phyloP scores from a whole-genome alignment of 2,329 filamentous ascomycete genomes.

The Xylariaceae sp. region DNA sequence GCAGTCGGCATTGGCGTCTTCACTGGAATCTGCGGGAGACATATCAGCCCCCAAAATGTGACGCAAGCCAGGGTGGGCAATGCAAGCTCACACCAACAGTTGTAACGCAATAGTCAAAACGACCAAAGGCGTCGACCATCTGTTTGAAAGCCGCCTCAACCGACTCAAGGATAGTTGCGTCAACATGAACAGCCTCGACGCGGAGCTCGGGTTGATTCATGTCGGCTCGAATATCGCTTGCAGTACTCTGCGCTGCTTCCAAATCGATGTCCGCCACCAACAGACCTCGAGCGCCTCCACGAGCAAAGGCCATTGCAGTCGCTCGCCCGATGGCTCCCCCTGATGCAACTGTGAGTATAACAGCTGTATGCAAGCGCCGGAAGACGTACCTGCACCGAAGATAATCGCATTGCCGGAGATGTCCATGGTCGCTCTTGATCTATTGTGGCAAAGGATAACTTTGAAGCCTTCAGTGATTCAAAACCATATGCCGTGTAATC shows the following conservation, averaged over 20 bases:
- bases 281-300: constrained; percentile 12
- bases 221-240: constrained; percentile 1
- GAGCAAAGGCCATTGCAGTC: constrained; percentile 15
- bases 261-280: constrained; percentile 20
- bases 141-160: constrained; percentile 10
- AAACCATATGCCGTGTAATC: too few relatives aligned
- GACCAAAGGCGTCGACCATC: constrained; percentile 14
- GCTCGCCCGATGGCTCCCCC: constrained; percentile 12
- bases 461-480: too few relatives aligned
- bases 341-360: not conserved
- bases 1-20: not conserved
- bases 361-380: too few relatives aligned
- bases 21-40: not conserved
- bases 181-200: constrained; percentile 13
- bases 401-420: constrained; percentile 8
- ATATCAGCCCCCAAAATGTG: not conserved
- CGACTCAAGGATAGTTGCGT: constrained; percentile 10
- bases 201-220: constrained; percentile 14
- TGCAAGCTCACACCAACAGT: constrained; percentile 16
- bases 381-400: constrained; percentile 7
- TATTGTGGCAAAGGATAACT: too few relatives aligned
- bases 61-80: not conserved
- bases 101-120: constrained; percentile 21
- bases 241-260: constrained; percentile 10
- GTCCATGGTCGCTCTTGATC: constrained; percentile 3